Base-by-base conservation (phyloP, 2,329 filamentous ascomycete genomes). In the Arthrobotrys megalospora region DNA sequence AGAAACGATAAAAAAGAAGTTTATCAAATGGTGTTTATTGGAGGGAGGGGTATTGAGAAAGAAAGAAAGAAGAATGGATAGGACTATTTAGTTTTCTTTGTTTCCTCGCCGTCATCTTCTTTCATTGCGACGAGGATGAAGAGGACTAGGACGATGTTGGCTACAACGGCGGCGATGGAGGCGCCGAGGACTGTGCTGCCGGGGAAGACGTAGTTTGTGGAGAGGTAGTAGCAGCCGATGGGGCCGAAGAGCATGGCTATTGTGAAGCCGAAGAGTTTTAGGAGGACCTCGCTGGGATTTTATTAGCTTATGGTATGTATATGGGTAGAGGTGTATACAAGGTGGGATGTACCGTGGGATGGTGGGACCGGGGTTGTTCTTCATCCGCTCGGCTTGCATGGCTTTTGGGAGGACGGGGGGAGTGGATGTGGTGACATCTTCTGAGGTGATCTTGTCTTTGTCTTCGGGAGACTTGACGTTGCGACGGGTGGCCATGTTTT, bases 81-180 rank as follows among this genome's bases (percentile, higher is more conserved):
- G 8, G 2, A 3, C 81, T 86, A 87, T 82, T 85, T 86, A 64
- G 83, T 84, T 82, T 91, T 88, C 68, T 89, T 87, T 8, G 88
- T 85, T 24, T 80, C 80, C 19, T 88, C 87, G 10, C 84, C 85
- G 19, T 60, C 87, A 82, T 98, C 96, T 84, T 99, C 96, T 79
- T 88, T 90, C 89, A 97, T 94, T 3, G 96, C 96, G 19, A 97
- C 93, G 71, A 97, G 86, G 50, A 98, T 90, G 84, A 98, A 99
- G n/a, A 88, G 90, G 72, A 98, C 89, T 63, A 99, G 86, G 2
- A 99, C 93, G 1, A 96, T 89, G 82, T 99, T 99, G 11, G 96
- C 96, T 84, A 96, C 90, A 63, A 98, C 85, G 19, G 96, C 96
- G 0, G 96, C 96, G 38, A 92, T 86, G 0, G 90, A 53, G 58